A percentile compares a stretch with the other conserved stretches of the same genome.
phyloP scores from a whole-genome alignment of 257 asterid genomes.

The Rehmannia glutinosa region DNA sequence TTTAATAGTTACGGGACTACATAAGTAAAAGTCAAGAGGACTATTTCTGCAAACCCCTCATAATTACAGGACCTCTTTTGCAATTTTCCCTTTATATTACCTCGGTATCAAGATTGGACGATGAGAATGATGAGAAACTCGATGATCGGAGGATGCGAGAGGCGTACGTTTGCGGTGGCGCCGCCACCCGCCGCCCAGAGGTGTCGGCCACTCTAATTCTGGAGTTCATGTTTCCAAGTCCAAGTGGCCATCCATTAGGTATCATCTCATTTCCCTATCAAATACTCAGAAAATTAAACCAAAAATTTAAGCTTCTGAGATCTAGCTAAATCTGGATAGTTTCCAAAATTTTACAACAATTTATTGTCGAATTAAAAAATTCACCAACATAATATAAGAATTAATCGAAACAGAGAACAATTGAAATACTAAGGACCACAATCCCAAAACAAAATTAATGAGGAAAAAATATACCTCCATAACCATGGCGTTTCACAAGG shows the following conservation, averaged over 20 bases:
- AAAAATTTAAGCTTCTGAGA: too few species aligned
- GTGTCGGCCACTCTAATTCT: slow-evolving; percentile 26
- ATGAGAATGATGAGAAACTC: slow-evolving; percentile 57
- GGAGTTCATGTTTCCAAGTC: slow-evolving; percentile 47
- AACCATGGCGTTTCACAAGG: neutral
- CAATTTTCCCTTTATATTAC: too few species aligned
- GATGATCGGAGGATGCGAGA: slow-evolving; percentile 14
- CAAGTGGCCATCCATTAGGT: slow-evolving; percentile 69
- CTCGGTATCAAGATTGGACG: slow-evolving; percentile 63
- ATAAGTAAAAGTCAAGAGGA: too few species aligned
- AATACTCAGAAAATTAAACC: too few species aligned
- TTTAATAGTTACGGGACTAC: too few species aligned
- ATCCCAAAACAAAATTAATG: neutral
- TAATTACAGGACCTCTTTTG: too few species aligned
- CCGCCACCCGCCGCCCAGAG: slow-evolving; percentile 9
- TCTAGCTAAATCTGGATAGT: too few species aligned
- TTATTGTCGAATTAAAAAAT: too few species aligned
- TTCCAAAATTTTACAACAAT: too few species aligned
- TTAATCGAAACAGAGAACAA: neutral
- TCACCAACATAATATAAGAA: too few species aligned
- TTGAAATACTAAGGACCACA: neutral
- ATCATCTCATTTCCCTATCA: slow-evolving; percentile 23
- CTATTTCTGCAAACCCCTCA: too few species aligned
- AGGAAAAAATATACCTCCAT: neutral
- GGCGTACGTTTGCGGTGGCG: slow-evolving; percentile 10